Evolutionary conservation across 805 yeast genomes (phyloP), one percentile per base, ranked within the genome.

Genomic region (Kodamaea kakaduensis): DNA sequence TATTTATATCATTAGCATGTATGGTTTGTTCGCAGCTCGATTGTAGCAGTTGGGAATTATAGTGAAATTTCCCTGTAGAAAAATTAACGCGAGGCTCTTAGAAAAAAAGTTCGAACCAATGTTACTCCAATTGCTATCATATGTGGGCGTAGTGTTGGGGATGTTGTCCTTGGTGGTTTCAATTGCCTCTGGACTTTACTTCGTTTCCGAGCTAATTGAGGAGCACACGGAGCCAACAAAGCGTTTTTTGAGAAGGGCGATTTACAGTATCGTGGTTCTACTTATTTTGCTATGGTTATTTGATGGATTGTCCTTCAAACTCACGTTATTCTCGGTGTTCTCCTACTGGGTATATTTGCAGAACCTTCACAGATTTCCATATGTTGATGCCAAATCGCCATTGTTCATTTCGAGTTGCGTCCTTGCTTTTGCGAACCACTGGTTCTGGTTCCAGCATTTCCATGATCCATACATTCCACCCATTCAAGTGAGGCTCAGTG

Each of bases 101-200:
- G 17, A 26, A 26, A 16, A 26, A 13, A 13, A 26, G 17, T 13
- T 9, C 9, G 17, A 18, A 26, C 17, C 29, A 16, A 67, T 67
- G 73, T 47, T 67, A 45, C 60, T 67, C 29, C 57, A 61, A 43
- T 33, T 65, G 9, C 59, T 67, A 15, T 61, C 72, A 13, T 61
- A 58, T 36, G 44, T 60, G 9, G 73, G 73, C 6, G 45, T 56
- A 2, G 53, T 58, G 10, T 47, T 61, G 7, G 72, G 72, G 6
- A 64, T 67, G 36, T 35, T 65, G n/a, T 63, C 66, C 37, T 54
- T 67, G 6, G 66, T 65, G 18, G 46, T 61, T 17, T 56, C 86
- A 14, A 80, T 84, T 41, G 97, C 97, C 0, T 84, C 95, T 2
- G 97, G 96, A 0, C 66, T 93, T 21, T 93, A 88, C 66, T 89